Evolutionary conservation across 2,329 filamentous ascomycete species (phyloP).

Genomic region (Hymenoscyphus albidus): DNA sequence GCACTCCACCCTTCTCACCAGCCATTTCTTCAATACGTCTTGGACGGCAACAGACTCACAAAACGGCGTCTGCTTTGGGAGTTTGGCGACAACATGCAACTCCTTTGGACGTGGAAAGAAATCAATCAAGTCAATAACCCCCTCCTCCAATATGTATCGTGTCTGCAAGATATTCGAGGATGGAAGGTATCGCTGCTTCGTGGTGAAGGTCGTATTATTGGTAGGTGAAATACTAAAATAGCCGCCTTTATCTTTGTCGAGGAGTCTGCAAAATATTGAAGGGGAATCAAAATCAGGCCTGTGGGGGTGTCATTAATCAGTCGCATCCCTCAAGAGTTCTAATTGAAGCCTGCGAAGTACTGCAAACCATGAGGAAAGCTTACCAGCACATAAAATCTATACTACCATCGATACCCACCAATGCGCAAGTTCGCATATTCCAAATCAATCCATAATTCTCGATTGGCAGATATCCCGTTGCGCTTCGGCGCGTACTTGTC

Average conservation of each 20-base stretch:
- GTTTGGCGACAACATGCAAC: constrained; percentile 47
- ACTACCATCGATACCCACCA: constrained; percentile 70
- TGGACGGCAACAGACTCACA: constrained; percentile 52
- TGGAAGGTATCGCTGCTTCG: constrained; percentile 74
- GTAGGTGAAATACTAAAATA: constrained; percentile 65
- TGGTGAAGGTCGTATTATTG: constrained; percentile 52
- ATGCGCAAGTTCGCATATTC: constrained; percentile 74
- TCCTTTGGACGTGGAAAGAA: constrained; percentile 71
- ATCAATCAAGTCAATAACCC: constrained; percentile 68
- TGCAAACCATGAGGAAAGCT: constrained; percentile 25
- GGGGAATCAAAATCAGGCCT: constrained; percentile 79
- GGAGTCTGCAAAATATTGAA: constrained; percentile 67
- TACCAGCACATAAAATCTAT: constrained; percentile 77
- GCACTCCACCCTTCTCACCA: constrained; percentile 69
- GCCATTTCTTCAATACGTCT: constrained; percentile 65
- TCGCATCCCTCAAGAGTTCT: background rate
- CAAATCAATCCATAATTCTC: constrained; percentile 79
- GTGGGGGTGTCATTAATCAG: background rate
- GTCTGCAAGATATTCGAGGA: constrained; percentile 74
- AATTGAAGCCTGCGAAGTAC: background rate
- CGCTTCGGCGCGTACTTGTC: constrained; percentile 16
- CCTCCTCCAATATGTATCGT: constrained; percentile 71
- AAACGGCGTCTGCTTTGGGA: constrained; percentile 48
- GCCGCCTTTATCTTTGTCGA: constrained; percentile 72
- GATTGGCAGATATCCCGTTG: constrained; percentile 43